Evolutionary conservation across 257 asterid species (phyloP).

Genomic region (Thymus mandschuricus): DNA sequence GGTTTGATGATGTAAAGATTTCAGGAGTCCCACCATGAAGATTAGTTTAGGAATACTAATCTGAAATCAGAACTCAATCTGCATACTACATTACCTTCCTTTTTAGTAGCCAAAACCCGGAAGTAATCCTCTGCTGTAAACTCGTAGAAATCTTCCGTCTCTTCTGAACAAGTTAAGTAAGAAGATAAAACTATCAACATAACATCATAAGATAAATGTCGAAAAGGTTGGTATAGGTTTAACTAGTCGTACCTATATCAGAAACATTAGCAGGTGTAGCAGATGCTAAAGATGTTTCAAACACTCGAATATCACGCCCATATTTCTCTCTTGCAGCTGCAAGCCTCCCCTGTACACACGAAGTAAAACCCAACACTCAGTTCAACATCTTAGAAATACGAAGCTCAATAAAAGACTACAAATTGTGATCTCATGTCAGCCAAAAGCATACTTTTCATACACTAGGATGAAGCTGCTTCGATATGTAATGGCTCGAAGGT

Average conservation of each 20-base stretch:
- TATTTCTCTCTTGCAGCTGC: slow-evolving; percentile 82
- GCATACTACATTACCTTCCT: slow-evolving; percentile 60
- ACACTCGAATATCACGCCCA: slow-evolving; percentile 83
- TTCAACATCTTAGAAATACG: slow-evolving; percentile 12
- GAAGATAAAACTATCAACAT: slow-evolving; percentile 7
- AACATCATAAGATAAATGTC: slow-evolving; percentile 9
- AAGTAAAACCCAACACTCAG: slow-evolving; percentile 25
- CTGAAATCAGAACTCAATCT: slow-evolving; percentile 18
- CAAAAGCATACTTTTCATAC: no score
- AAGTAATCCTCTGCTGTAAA: slow-evolving; percentile 89
- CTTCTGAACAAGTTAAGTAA: slow-evolving; percentile 49
- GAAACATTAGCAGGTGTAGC: slow-evolving; percentile 49
- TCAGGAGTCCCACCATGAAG: not conserved
- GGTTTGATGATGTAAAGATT: slow-evolving; percentile 23
- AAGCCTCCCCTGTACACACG: slow-evolving; percentile 58
- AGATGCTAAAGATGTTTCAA: slow-evolving; percentile 69
- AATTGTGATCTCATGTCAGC: no score
- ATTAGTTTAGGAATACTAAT: slow-evolving; percentile 1
- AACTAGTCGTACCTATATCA: slow-evolving; percentile 47
- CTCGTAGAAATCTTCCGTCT: slow-evolving; percentile 84
- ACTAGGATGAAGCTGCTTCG: no score
- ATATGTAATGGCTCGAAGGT: not conserved
- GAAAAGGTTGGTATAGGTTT: slow-evolving; percentile 2
- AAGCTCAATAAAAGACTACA: not conserved
- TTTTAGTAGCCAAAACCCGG: slow-evolving; percentile 73